These are phyloP conservation scores for Onygenales sp. DNA, from an alignment of 2,329 filamentous ascomycete species.

Conservation along the genomic window DNA sequence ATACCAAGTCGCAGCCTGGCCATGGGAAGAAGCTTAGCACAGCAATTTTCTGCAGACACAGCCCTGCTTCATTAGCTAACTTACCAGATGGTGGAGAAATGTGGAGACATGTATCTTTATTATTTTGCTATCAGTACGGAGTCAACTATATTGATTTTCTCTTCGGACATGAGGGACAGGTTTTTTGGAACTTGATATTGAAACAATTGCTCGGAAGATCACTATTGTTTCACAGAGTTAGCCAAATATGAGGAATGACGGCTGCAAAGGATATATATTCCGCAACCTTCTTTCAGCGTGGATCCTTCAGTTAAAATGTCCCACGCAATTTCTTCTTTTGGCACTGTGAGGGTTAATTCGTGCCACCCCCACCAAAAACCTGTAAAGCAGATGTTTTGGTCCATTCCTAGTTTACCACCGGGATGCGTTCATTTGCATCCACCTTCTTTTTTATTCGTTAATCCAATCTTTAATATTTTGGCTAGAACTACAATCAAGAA, in stretches of 20 bases:
- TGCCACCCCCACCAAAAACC: not conserved
- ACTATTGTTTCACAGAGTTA: too few species aligned
- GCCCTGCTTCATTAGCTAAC: not conserved
- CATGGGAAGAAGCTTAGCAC: not conserved
- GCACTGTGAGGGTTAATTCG: not conserved
- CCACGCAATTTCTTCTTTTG: slow-evolving; percentile 2
- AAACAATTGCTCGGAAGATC: too few species aligned
- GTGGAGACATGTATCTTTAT: not conserved
- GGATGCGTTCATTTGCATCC: too few species aligned
- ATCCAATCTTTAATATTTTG: too few species aligned
- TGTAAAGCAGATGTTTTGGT: too few species aligned
- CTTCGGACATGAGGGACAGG: not conserved
- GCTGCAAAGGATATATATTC: not conserved
- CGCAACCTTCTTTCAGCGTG: not conserved
- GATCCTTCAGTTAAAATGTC: not conserved
- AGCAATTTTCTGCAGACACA: not conserved
- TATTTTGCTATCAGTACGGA: not conserved
- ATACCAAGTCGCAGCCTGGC: not conserved
- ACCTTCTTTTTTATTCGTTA: too few species aligned
- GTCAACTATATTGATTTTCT: not conserved
- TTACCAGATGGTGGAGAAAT: not conserved
- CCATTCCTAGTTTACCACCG: too few species aligned
- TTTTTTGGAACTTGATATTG: too few species aligned
- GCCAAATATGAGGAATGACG: too few species aligned
- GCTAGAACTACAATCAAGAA: too few species aligned